Evolutionary conservation across 192 early-diverging fungal species (phyloP), one percentile per base, ranked within the genome.

Genomic region (Backusella circina): DNA sequence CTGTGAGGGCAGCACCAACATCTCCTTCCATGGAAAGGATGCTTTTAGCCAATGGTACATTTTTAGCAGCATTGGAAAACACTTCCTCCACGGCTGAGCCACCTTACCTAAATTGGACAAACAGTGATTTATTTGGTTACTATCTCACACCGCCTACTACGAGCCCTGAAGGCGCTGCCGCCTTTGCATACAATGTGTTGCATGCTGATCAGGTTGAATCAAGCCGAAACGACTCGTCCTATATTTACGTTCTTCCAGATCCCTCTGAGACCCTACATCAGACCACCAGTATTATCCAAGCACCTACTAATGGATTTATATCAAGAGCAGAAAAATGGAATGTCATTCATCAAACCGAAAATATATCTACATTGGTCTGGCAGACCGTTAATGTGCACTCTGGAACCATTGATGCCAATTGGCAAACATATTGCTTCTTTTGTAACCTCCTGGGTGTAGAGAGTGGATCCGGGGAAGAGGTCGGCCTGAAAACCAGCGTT

Each of bases 81-180:
- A 3, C 54, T 4, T 10, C 54, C 3, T 61, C 54, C 26, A 28
- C 54, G 26, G 8, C 54, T 61, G 54, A 61, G 54, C 54, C 54
- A 61, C 54, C 54, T 28, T 61, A 28, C 54, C 23, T 61, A 61
- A 61, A 61, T 61, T 61, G 54, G 54, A 61, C 54, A 61, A 61
- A 61, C 12, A 61, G 26, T 15, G 9, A 28, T 28, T 61, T 61
- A 28, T 26, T 61, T 61, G 54, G 54, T 13, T 61, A 61, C 9
- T 61, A 61, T 12, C 54, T 61, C 12, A 61, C 26, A 2, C 54
- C 54, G 9, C 54, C 54, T 26, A 61, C 13, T 2, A 26, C 54
- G 1, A 61, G 54, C 3, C 23, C 54, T 28, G 54, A 61, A 1
- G 26, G 23, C 0, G 54, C 54, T 28, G 54, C 26, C 9, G 26